Conservation (phyloP, 805 yeast genomes). For the Candida oleophila region DNA sequence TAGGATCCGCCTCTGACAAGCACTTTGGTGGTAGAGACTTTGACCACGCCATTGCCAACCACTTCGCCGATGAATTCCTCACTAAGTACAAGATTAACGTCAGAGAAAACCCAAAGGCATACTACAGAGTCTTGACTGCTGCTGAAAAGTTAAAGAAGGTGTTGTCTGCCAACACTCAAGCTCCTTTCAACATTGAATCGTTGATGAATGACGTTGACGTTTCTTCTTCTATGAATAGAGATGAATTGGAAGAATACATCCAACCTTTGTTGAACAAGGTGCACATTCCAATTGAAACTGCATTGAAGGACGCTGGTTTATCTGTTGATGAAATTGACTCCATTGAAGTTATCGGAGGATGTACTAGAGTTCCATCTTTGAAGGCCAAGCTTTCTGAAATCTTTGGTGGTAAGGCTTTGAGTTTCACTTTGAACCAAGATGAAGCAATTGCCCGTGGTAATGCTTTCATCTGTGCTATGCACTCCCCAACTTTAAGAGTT, state of each 20-base stretch:
- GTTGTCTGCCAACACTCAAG: constrained; percentile 90
- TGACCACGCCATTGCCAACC: constrained; percentile 90
- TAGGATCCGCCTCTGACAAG: constrained; percentile 91
- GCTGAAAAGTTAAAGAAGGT: constrained; percentile 95
- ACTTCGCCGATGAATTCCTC: constrained; percentile 91
- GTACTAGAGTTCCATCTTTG: constrained; percentile 94
- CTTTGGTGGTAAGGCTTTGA: constrained; percentile 74
- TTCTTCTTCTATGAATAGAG: constrained; percentile 83
- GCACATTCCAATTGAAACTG: constrained; percentile 73
- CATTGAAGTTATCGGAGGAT: constrained; percentile 96
- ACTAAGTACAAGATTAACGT: constrained; percentile 92
- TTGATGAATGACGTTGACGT: constrained; percentile 97
- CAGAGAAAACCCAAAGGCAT: constrained; percentile 89
- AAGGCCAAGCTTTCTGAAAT: constrained; percentile 78
- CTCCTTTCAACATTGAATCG: constrained; percentile 94
- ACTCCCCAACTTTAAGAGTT: constrained; percentile 97
- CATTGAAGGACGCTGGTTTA: constrained; percentile 78
- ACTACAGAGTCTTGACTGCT: constrained; percentile 86
- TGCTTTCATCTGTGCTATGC: constrained; percentile 98
- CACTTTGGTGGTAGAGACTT: constrained; percentile 98
- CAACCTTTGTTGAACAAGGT: constrained; percentile 78
- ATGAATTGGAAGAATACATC: constrained; percentile 87
- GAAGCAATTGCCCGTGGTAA: constrained; percentile 99
- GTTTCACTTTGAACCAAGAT: constrained; percentile 96
- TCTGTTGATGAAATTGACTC: constrained; percentile 75